Base-by-base conservation (phyloP, 441 rosid species). In the Arabidopsis lyrata region DNA sequence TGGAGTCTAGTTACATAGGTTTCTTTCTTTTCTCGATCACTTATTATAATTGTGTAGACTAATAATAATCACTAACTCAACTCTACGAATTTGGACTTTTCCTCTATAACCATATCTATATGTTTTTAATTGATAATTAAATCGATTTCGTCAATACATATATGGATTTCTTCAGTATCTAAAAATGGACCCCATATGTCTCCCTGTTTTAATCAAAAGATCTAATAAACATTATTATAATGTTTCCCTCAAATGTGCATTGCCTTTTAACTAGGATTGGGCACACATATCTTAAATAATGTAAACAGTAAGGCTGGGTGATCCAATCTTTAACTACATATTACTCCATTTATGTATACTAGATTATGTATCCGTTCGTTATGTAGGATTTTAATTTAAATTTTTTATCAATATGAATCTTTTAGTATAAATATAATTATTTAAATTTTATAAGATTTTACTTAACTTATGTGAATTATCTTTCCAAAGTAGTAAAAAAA, bases 111-210 rank as follows among this genome's bases (percentile, higher is more conserved):
- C 24, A 42, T 14, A 31, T 29, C 31, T 29, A 29, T 29, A 29
- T 29, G 31, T 29, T 29, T 29, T 29, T 29, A 29, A 29, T 29
- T 29, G 31, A 29, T 32, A 10, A 45, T 64, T 44, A 64, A 29
- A 13, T 38, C 6, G 13, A 24, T 47, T 47, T 56, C 9, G 44
- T 57, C 58, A 16, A 14, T 45, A 18, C 3, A 62, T 6, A 53
- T 8, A 39, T 12, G 49, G 27, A 31, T 8, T 39, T 8, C 14
- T 56, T 45, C 35, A 12, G 50, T 68, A 68, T 68, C 70, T 75
- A 68, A 68, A 27, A 45, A 2, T 38, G 53, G 75, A 35, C 79
- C 79, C 79, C 42, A 47, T 53, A 62, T 69, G 75, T 76, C 35
- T 66, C 79, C 79, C 61, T 18, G 41, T 42, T 13, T 6, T 29